Percentiles rank a stretch among this genome's conserved stretches.
Evolutionary conservation across 371 early-diverging fungal species (phyloP).

Genomic region (Circinella umbellata): DNA sequence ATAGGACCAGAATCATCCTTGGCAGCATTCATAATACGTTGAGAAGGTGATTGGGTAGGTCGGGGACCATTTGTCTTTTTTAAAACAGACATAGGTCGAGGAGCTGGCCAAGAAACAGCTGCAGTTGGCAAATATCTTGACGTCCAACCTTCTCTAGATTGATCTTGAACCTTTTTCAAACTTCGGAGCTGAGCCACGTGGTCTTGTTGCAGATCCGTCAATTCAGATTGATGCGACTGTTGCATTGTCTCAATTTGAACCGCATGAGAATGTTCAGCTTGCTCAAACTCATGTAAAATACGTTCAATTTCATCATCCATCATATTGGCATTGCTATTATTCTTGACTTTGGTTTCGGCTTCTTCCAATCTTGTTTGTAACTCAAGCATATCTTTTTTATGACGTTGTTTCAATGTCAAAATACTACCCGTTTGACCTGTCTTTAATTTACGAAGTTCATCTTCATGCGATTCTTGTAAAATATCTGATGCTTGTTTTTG

Average conservation of each 20-base stretch:
- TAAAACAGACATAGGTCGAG: conserved; percentile 22
- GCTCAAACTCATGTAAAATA: conserved; percentile 77
- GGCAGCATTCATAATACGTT: conserved; percentile 14
- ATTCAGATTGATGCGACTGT: conserved; percentile 42
- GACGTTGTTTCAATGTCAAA: conserved; percentile 35
- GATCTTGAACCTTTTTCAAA: conserved; percentile 33
- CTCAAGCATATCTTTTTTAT: conserved; percentile 38
- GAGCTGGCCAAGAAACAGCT: conserved; percentile 52
- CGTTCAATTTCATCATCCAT: conserved; percentile 81
- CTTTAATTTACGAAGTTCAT: conserved; percentile 35
- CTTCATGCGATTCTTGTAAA: conserved; percentile 31
- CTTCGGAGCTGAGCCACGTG: conserved; percentile 41
- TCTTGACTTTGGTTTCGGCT: conserved; percentile 30
- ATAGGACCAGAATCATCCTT: conserved; percentile 28
- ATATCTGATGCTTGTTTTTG: conserved; percentile 33
- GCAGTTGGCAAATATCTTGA: conserved; percentile 43
- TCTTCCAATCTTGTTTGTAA: conserved; percentile 38
- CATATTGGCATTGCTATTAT: conserved; percentile 35
- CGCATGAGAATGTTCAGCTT: conserved; percentile 42
- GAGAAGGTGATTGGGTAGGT: conserved; percentile 6
- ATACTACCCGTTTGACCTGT: conserved; percentile 31
- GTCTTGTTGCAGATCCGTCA: conserved; percentile 34
- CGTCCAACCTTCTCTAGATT: conserved; percentile 30
- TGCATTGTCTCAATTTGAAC: conserved; percentile 46
- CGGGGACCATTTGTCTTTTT: conserved; percentile 31